phyloP scores from a whole-genome alignment of 2,329 filamentous ascomycete genomes.

The Ambrosiella xylebori region DNA sequence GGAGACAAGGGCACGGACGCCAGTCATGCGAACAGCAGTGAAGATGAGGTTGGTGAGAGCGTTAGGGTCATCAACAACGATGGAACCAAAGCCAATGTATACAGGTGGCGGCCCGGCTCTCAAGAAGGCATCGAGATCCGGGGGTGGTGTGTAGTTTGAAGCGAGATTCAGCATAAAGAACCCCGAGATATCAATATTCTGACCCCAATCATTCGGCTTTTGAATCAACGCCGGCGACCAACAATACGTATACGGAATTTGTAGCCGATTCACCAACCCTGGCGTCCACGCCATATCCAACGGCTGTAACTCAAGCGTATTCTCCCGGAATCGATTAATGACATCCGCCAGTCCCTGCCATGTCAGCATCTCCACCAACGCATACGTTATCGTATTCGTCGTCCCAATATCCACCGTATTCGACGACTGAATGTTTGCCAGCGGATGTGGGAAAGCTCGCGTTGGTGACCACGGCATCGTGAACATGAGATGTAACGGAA shows the following conservation, averaged over 20 bases:
- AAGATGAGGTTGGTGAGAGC: slow-evolving; percentile 55
- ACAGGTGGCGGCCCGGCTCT: slow-evolving; percentile 52
- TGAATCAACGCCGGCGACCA: slow-evolving; percentile 74
- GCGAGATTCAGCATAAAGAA: slow-evolving; percentile 61
- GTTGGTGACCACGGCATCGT: slow-evolving; percentile 93
- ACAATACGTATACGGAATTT: slow-evolving; percentile 76
- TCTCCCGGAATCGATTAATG: slow-evolving; percentile 71
- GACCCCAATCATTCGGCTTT: slow-evolving; percentile 60
- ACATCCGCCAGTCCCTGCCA: slow-evolving; percentile 86
- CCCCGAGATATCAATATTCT: slow-evolving; percentile 54
- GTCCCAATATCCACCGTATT: slow-evolving; percentile 54
- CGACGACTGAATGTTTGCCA: slow-evolving; percentile 63
- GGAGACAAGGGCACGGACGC: slow-evolving; percentile 63
- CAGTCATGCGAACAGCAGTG: slow-evolving; percentile 46
- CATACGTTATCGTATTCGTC: slow-evolving; percentile 70
- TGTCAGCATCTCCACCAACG: slow-evolving; percentile 76
- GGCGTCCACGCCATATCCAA: slow-evolving; percentile 72
- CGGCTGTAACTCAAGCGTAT: slow-evolving; percentile 55
- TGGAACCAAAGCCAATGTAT: slow-evolving; percentile 72
- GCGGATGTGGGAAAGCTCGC: slow-evolving; percentile 66
- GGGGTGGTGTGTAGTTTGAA: slow-evolving; percentile 46
- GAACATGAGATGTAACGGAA: slow-evolving; percentile 75
- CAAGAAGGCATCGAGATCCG: slow-evolving; percentile 49
- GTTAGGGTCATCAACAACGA: slow-evolving; percentile 62
- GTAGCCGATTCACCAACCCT: slow-evolving; percentile 56